Evolutionary conservation across 2,329 filamentous ascomycete species (phyloP), one percentile per base, ranked within the genome.

Genomic region (Colletotrichum cereale): DNA sequence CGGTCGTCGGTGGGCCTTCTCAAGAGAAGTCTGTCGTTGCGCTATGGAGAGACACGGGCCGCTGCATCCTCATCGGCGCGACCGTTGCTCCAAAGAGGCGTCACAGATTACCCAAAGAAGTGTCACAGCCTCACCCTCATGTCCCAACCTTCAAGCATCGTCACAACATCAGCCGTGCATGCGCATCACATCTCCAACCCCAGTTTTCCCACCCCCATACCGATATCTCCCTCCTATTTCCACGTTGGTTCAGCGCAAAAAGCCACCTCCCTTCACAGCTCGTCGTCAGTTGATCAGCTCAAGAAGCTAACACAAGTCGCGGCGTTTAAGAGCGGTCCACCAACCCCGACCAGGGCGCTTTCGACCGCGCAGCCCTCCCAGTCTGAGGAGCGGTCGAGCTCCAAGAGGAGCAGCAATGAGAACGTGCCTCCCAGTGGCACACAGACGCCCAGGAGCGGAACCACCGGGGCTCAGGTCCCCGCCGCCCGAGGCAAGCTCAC

Each of bases 281-380:
- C 89, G 83, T 87, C 88, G 81, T 90, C 90, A 80, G 85, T 89
- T 86, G 87, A 89, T 83, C 88, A 89, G 85, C 87, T 92, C 82
- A 93, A 90, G 86, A 92, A 92, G 93, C 95, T 98, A 94, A 98
- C 95, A 90, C 88, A 91, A 88, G 89, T 90, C 87, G 86, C 86
- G 83, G 86, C 86, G 83, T 86, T 90, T 86, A 97, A 98, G 95
- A 97, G 94, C 86, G 96, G 94, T 77, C 93, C 94, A 76, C 91
- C 95, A 73, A 95, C 96, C 76, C 97, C 96, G 67, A 96, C 94
- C 74, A 92, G 96, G 84, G 93, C 95, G 72, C 90, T 96, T 78
- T 97, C 94, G 67, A 84, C 87, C 62, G 86, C 87, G 69, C 86
- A 87, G 52, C 86, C 87, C 16, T 85, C 87, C 47, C 84, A 84